Evolutionary conservation across 768 basidiomycete species (phyloP), one percentile per base, ranked within the genome.

Genomic region (Boletus rufocinnamomeus): DNA sequence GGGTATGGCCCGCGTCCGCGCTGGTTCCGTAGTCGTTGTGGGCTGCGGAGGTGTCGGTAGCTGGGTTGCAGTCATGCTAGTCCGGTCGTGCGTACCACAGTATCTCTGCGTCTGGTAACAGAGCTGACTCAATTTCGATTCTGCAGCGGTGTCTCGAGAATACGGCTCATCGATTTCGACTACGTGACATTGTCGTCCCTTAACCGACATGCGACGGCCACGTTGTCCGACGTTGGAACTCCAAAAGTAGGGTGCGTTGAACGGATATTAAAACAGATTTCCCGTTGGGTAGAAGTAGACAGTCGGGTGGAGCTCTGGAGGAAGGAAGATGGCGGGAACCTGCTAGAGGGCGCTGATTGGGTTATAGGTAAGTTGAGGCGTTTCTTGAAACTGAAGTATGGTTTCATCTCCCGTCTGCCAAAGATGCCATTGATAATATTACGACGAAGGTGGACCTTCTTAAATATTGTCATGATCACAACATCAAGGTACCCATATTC

Each of bases 41-140:
- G 97, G 97, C 7, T 93, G 95, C 63, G 97, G 97, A 57, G 96
- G 97, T 2, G 97, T 99, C 0, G 97, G 97, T 0, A 95, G 92
- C 68, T 96, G 94, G 92, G 91, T 87, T 38, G 94, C 95, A 17
- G 84, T 96, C 34, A 96, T 96, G 96, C 84, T 94, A 28, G 88
- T 86, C 46, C 78, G 95, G 70, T 95, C 93, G 91, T 95, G 68
- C 69, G 91, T 84, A 30, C n/a, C n/a, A n/a, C 25, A 38, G 32
- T 28, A 23, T 44, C 27, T 50, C 32, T 27, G 28, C 44, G 21
- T 34, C 37, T n/a, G 23, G 35, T 17, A 17, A 28, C 10, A 21
- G 11, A 37, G 7, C 14, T 43, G 5, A 25, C 44, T 57, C 54
- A 37, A 52, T 30, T 41, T 63, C 44, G 0, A 8, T 54, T 38